These are phyloP conservation scores for Tuber aestivum DNA, from an alignment of 495 filamentous ascomycete species.

Conservation along the genomic window DNA sequence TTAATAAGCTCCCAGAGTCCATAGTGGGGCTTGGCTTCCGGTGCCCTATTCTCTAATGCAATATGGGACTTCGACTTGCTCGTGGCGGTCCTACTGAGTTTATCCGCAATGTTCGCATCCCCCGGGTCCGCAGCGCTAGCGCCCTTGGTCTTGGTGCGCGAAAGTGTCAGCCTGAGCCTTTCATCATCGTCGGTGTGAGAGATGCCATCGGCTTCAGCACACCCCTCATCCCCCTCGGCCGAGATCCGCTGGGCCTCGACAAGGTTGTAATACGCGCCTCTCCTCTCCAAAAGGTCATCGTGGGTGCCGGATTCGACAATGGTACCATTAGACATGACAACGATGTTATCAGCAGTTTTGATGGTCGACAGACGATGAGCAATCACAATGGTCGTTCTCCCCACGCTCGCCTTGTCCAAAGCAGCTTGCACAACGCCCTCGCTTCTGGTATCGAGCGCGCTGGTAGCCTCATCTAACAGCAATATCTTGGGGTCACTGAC, in stretches of 20 bases:
- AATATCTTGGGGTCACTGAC: constrained; percentile 94
- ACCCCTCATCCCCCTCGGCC: constrained; percentile 54
- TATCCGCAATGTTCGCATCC: constrained; percentile 52
- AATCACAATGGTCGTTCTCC: constrained; percentile 94
- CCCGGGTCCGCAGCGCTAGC: constrained; percentile 52
- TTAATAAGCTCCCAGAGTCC: constrained; percentile 77
- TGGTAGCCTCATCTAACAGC: constrained; percentile 89
- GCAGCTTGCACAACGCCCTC: constrained; percentile 94
- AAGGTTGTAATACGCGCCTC: constrained; percentile 65
- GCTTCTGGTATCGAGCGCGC: constrained; percentile 88
- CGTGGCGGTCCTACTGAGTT: constrained; percentile 58
- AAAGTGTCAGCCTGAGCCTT: constrained; percentile 48
- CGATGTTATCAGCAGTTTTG: constrained; percentile 88
- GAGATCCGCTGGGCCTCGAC: constrained; percentile 76
- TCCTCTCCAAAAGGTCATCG: constrained; percentile 57
- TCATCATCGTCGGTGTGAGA: constrained; percentile 49
- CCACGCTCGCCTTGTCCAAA: constrained; percentile 75
- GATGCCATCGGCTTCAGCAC: constrained; percentile 46
- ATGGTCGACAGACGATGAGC: constrained; percentile 93
- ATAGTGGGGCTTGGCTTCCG: constrained; percentile 55
- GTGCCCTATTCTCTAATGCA: constrained; percentile 53
- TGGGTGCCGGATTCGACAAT: constrained; percentile 91
- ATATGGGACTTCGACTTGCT: constrained; percentile 64
- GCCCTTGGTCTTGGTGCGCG: constrained; percentile 27
- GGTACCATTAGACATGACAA: constrained; percentile 75